Conservation (phyloP, 352 stramenopile genomes). For the Globisporangium yorkense region DNA sequence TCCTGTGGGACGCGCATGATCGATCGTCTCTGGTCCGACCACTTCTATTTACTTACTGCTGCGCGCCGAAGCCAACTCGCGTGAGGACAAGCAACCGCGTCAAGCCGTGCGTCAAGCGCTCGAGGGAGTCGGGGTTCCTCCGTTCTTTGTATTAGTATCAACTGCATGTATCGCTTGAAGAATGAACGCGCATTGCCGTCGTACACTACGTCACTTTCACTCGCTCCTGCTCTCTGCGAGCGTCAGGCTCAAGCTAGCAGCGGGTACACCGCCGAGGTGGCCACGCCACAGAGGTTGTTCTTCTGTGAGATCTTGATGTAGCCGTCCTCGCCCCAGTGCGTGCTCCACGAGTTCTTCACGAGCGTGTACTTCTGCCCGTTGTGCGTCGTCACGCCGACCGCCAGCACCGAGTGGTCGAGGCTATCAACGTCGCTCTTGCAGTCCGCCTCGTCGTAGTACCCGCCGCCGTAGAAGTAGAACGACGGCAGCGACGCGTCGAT, state of each 20-base stretch:
- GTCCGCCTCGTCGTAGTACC: constrained; percentile 77
- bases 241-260: constrained; percentile 33
- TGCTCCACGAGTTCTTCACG: constrained; percentile 95
- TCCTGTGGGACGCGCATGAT: too few species aligned
- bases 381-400: constrained; percentile 86
- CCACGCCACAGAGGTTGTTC: constrained; percentile 94
- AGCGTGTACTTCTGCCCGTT: constrained; percentile 91
- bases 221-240: not conserved
- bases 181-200: not conserved
- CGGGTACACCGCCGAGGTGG: constrained; percentile 84
- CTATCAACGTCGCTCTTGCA: constrained; percentile 91
- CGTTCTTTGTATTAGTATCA: not conserved
- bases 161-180: not conserved
- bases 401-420: constrained; percentile 90
- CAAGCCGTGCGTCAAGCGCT: too few species aligned
- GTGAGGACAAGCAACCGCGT: too few species aligned
- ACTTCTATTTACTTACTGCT: too few species aligned
- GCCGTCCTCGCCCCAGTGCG: constrained; percentile 90
- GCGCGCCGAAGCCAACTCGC: too few species aligned
- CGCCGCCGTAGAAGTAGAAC: constrained; percentile 89
- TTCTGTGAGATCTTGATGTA: constrained; percentile 92
- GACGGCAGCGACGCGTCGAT: constrained; percentile 80
- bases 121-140: too few species aligned
- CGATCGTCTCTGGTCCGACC: too few species aligned
- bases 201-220: not conserved